Evolutionary conservation across 2,329 filamentous ascomycete genomes (phyloP), one percentile per base, ranked within the genome.

Genomic region (Chaetomium sp.): DNA sequence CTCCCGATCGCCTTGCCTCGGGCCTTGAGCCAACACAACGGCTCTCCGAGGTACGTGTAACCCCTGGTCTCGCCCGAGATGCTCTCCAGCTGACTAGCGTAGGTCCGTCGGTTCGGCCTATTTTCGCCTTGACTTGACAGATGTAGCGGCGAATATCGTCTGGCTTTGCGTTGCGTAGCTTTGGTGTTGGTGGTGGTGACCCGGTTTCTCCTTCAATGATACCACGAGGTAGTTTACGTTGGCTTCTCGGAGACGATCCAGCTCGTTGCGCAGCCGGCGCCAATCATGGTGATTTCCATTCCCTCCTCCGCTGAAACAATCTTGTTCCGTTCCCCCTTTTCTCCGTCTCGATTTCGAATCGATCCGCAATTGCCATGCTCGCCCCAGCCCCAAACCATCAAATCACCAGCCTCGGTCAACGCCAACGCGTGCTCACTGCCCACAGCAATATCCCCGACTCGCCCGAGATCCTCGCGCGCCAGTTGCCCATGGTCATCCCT

Each of bases 291-390:
- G 63, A 92, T 85, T 23, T 78, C 78, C 63, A 79, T 81, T 10
- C 77, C 79, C 4, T 57, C 87, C 78, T 72, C 82, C 82, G 68
- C 81, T 54, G 87, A 84, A 25, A 83, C 83, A 72, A 96, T 85
- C 65, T 85, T 78, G 73, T 89, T 93, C 81, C 85, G 91, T 65
- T 81, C 82, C 10, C 85, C 89, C 68, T 88, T 89, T 54, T 93
- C 87, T 76, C 91, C 86, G 57, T 86, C 87, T 67, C 83, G 79
- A 21, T 83, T 79, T 67, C 87, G 85, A 13, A 84, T 80, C 42
- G 87, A 85, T 3, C 95, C 95, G 75, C 95, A 99, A 75, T 99
- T 99, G 1, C 95, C 95, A 78, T 99, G 95, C 77, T 98, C 94
- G 1, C 93, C 93, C 95, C 95, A 99, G 23, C 95, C 95, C 92